These are phyloP conservation scores for Yamadazyma songkhlaensis DNA, from an alignment of 1,139 yeast genomes.

Conservation along the genomic window DNA sequence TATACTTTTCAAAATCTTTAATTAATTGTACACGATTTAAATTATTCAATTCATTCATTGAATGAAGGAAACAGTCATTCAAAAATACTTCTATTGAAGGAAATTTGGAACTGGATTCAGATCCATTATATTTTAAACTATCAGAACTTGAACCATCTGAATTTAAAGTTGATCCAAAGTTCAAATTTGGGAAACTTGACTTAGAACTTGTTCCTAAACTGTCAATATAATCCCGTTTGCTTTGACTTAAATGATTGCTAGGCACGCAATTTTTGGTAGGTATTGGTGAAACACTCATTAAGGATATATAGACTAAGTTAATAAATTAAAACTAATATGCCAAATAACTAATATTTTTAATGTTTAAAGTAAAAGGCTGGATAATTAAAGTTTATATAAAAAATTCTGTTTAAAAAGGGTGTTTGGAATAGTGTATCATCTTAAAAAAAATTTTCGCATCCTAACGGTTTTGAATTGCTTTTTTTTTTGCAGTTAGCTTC, in stretches of 20 bases:
- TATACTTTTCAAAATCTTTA: conserved; percentile 19
- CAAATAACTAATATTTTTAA: too few relatives aligned
- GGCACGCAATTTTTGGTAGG: conserved; percentile 1
- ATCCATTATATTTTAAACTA: not conserved
- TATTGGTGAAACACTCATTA: conserved; percentile 5
- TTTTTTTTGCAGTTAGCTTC: not conserved
- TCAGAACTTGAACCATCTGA: not conserved
- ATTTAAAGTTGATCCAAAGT: not conserved
- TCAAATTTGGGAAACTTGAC: not conserved
- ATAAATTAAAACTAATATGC: not conserved
- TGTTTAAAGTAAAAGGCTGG: too few relatives aligned
- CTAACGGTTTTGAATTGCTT: conserved; percentile 5
- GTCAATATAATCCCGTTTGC: too few relatives aligned
- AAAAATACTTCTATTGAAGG: conserved; percentile 26
- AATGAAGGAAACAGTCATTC: conserved; percentile 23
- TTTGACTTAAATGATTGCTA: too few relatives aligned
- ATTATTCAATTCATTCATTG: conserved; percentile 19
- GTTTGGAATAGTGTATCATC: conserved; percentile 1
- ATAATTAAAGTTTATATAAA: conserved; percentile 3
- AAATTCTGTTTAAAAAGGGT: conserved; percentile 5
- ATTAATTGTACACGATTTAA: conserved; percentile 14
- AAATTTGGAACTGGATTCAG: not conserved
- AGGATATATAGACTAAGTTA: not conserved
- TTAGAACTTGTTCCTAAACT: not conserved
- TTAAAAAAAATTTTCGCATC: conserved; percentile 3